phyloP scores from a whole-genome alignment of 805 yeast genomes.

The Starmerella sirachaensis region DNA sequence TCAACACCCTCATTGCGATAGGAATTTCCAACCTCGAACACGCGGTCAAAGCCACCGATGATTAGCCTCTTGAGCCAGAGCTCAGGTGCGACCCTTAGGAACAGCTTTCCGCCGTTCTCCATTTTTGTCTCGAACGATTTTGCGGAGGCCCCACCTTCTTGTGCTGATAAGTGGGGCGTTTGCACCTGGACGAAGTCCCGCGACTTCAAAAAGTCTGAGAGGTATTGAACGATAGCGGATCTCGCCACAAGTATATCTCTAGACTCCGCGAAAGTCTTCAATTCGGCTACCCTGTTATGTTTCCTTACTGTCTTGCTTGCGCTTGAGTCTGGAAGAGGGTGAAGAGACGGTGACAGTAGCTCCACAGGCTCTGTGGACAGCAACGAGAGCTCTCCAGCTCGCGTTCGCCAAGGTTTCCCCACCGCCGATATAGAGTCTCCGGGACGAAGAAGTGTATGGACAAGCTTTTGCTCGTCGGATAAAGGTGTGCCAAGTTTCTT shows the following conservation, averaged over 20 bases:
- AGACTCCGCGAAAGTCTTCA: conserved; percentile 46
- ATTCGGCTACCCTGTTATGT: conserved; percentile 60
- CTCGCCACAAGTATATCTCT: conserved; percentile 40
- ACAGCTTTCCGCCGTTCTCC: conserved; percentile 29
- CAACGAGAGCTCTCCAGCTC: conserved; percentile 66
- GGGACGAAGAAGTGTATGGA: conserved; percentile 35
- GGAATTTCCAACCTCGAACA: conserved; percentile 72
- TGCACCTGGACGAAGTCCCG: conserved; percentile 60
- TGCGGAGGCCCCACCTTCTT: conserved; percentile 84
- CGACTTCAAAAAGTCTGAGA: conserved; percentile 45
- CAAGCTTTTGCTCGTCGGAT: conserved; percentile 34
- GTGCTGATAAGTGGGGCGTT: conserved; percentile 66
- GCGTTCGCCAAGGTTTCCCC: conserved; percentile 67
- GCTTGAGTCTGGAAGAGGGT: conserved; percentile 55
- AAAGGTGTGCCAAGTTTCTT: conserved; percentile 32
- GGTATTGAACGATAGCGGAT: conserved; percentile 39
- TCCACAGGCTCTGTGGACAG: conserved; percentile 40
- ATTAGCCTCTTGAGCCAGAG: conserved; percentile 79
- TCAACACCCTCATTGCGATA: conserved; percentile 93
- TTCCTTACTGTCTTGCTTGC: conserved; percentile 45
- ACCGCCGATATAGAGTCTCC: conserved; percentile 61
- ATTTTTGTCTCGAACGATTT: conserved; percentile 60
- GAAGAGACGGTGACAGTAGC: conserved; percentile 57
- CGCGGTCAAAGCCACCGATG: conserved; percentile 72
- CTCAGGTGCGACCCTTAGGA: conserved; percentile 86